Evolutionary conservation across 257 asterid genomes (phyloP), one percentile per base, ranked within the genome.

Genomic region (Linaria vulgaris): DNA sequence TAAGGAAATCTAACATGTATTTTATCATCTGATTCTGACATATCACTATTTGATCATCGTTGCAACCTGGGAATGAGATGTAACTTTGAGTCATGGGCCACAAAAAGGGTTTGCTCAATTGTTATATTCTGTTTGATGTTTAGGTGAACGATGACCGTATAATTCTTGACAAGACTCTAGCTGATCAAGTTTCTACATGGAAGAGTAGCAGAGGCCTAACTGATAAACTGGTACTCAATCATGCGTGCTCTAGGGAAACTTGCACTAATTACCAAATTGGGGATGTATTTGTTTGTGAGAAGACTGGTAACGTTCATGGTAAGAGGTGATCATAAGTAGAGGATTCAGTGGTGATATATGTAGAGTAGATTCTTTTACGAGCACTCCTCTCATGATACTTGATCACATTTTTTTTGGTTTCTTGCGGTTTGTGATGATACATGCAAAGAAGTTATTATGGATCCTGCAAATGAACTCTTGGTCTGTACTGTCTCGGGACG

Each of bases 401-500:
- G 53, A 43, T 37, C 39, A 47, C 6, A 17, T 4, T 37, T 56
- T 17, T 67, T 1, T 19, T 38, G 59, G 45, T 27, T 24, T 57
- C 30, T 12, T 75, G 79, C 87, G 87, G 99, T 90, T 19, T 94
- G 99, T 77, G 97, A 86, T 69, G 99, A 94, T 72, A 71, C 95
- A 12, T 94, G 99, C 74, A 86, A 75, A 78, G 99, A 94, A 74
- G 82, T 77, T 73, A 73, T 82, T 64, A 67, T 82, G 75, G 96
- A 85, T 76, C 90, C 95, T 14, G 55, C 74, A 49, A 75, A 77
- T 50, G 96, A 82, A 56, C 82, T 84, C 70, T 73, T 87, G 81
- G 97, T 94, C 69, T 94, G 99, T 78, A 90, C 95, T 47, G 78
- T 90, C 71, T 94, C 99, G 44, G 99, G 99, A 11, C 96, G 88